Conservation (phyloP, 129 eudicot species). For the Smallanthus sonchifolius region DNA sequence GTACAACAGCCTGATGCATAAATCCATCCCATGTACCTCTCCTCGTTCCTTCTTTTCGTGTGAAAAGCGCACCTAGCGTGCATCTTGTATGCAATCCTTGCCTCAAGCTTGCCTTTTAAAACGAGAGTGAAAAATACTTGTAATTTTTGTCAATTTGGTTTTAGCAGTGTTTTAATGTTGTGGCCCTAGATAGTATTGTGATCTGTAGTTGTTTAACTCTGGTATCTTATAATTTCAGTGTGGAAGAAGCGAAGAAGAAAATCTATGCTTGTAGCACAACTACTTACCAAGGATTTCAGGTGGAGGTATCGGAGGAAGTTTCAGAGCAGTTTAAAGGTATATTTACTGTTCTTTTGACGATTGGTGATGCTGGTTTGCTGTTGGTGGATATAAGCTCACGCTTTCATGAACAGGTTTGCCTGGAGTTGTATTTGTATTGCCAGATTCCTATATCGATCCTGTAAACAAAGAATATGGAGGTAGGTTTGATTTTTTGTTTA, state of each 20-base stretch:
- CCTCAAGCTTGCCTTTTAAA: too few relatives aligned
- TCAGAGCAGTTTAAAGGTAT: constrained; percentile 74
- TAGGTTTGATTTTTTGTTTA: constrained; percentile 4
- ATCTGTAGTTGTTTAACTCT: not conserved
- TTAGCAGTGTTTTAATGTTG: not conserved
- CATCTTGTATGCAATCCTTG: too few relatives aligned
- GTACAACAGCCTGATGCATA: too few relatives aligned
- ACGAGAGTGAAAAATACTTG: not conserved
- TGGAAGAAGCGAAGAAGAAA: constrained; percentile 92
- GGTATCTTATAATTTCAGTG: constrained; percentile 36
- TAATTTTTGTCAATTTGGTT: not conserved
- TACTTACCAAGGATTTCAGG: constrained; percentile 79
- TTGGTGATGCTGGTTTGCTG: not conserved
- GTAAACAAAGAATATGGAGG: constrained; percentile 96
- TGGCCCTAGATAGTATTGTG: not conserved
- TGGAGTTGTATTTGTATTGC: constrained; percentile 83
- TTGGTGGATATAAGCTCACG: not conserved
- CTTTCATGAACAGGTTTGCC: constrained; percentile 47
- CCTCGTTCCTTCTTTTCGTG: too few relatives aligned
- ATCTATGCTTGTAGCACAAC: constrained; percentile 96
- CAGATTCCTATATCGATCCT: constrained; percentile 97
- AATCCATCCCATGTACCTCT: too few relatives aligned
- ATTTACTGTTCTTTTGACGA: not conserved
- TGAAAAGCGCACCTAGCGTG: too few relatives aligned
- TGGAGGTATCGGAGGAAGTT: constrained; percentile 69